A percentile compares a stretch with the other conserved stretches of the same genome.
Conservation (phyloP, 805 yeast genomes). For the Ogataea methanolica region DNA sequence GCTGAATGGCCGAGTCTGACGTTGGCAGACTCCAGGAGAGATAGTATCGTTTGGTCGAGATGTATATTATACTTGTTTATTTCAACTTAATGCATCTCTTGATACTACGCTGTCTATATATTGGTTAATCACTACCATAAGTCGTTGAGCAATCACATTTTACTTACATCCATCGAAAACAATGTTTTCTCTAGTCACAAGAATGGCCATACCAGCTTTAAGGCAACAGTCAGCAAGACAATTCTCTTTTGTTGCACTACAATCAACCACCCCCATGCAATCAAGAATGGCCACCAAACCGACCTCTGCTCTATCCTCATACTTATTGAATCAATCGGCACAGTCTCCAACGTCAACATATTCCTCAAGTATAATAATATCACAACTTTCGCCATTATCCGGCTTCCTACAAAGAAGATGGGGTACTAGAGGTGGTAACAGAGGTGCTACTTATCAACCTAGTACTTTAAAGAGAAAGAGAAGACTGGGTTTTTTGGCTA, state of each 20-base stretch:
- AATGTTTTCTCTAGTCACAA: conserved; percentile 2
- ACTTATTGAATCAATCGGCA: conserved; percentile 9
- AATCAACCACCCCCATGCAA: conserved; percentile 6
- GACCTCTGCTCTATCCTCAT: conserved; percentile 10
- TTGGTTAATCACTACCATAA: too few relatives aligned
- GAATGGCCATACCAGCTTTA: background rate
- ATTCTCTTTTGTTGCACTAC: conserved; percentile 10
- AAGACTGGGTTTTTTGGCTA: conserved; percentile 82
- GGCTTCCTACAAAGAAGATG: conserved; percentile 27
- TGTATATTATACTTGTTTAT: too few relatives aligned
- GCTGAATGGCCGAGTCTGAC: too few relatives aligned
- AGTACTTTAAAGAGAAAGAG: conserved; percentile 87
- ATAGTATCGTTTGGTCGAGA: too few relatives aligned
- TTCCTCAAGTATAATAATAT: conserved; percentile 20
- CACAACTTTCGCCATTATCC: conserved; percentile 10
- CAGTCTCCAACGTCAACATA: conserved; percentile 11
- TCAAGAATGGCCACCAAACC: conserved; percentile 3
- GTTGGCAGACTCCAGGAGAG: too few relatives aligned
- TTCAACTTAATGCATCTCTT: too few relatives aligned
- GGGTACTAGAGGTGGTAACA: conserved; percentile 59
- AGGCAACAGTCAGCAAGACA: conserved; percentile 6
- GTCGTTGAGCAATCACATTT: too few relatives aligned
- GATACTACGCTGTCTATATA: too few relatives aligned
- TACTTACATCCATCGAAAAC: too few relatives aligned
- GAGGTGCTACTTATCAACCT: conserved; percentile 96